Evolutionary conservation across 164 flowering plant species (phyloP).

Genomic region (Vitis labrusca): DNA sequence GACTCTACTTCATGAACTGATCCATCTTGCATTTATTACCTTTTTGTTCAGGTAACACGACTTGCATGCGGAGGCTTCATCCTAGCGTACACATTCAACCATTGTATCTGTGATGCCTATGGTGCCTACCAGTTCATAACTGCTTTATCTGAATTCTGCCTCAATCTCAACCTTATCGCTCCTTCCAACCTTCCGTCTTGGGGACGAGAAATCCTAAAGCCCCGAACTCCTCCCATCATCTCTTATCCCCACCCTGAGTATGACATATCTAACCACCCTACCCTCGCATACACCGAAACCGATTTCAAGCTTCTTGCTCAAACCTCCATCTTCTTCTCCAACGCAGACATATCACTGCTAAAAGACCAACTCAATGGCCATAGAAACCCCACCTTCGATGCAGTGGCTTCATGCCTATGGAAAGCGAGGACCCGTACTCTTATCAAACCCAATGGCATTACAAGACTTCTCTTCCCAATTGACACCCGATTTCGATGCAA

Average conservation of each 20-base stretch:
- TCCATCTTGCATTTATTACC: too few relatives aligned
- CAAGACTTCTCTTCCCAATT: constrained; percentile 9
- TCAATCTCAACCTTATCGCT: constrained; percentile 6
- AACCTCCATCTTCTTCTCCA: constrained; percentile 18
- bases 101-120: constrained; percentile 15
- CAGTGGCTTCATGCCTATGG: constrained; percentile 14
- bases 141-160: constrained; percentile 13
- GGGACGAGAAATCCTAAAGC: constrained; percentile 18
- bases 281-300: background rate
- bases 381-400: constrained; percentile 12
- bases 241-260: constrained; percentile 16
- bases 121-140: constrained; percentile 6
- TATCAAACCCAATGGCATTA: background rate
- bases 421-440: constrained; percentile 16
- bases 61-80: constrained; percentile 20
- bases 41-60: constrained; percentile 15
- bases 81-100: constrained; percentile 20
- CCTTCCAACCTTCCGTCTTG: constrained; percentile 15
- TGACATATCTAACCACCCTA: background rate
- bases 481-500: constrained; percentile 11
- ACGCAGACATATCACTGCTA: constrained; percentile 2
- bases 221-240: constrained; percentile 9
- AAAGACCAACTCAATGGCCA: constrained; percentile 7
- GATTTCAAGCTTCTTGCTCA: constrained; percentile 16
- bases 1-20: too few relatives aligned